Evolutionary conservation across 257 asterid genomes (phyloP), one percentile per base, ranked within the genome.

Genomic region (Anisodus acutangulus): DNA sequence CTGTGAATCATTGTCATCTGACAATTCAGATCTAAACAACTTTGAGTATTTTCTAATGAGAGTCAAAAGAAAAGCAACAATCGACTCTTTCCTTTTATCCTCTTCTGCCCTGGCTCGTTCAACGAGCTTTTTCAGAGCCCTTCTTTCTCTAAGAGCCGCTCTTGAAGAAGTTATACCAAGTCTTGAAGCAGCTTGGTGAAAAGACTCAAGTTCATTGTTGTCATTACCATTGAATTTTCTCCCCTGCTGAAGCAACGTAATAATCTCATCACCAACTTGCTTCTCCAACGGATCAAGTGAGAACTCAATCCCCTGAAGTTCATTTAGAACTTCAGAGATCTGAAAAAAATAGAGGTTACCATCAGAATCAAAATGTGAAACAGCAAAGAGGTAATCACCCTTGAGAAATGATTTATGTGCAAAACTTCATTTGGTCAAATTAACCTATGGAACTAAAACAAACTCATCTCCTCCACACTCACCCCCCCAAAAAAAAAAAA

Each of bases 1-100:
- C 87, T 94, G 99, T 37, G 98, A 97, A 82, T 97, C 99, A 83
- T 93, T 94, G 89, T 97, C 99, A 81, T 97, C 98, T 31, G 95
- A 97, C 79, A 94, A 87, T 43, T 97, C 99, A 62, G 91, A 94
- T 86, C 98, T 91, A 81, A 97, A 97, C 86, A 95, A 82, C 86
- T 95, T 95, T 8, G 98, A 97, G 87, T 97, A 97, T 90, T 97
- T 97, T 82, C 93, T 92, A 91, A 94, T 90, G 83, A 97, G 97
- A 86, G 95, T 94, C 83, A 93, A 79, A 83, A 97, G 97, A 91
- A 89, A 97, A 54, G 98, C 98, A 54, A 97, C 92, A 39, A 97
- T 97, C 5, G 99, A 95, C 83, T 97, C 98, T 86, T 97, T 97
- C 80, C 99, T 89, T 85, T 94, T 93, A 92, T 95, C 98, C 84